Evolutionary conservation across 331 rosid genomes (phyloP), one percentile per base, ranked within the genome.

Genomic region (Malus hybrid): DNA sequence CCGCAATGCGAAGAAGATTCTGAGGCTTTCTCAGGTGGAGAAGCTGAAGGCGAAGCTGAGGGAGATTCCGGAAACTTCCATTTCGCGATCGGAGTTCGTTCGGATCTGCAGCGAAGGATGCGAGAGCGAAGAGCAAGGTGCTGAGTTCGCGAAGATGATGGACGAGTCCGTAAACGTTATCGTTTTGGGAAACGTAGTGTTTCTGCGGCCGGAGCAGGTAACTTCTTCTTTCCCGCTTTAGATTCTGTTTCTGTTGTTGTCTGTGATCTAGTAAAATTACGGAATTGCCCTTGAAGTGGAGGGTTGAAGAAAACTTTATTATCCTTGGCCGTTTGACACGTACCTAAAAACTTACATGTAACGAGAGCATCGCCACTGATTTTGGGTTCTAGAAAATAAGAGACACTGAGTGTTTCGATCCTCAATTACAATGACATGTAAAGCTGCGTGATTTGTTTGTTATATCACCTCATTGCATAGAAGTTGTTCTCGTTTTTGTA

Each of bases 161-260:
- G 99, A 94, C 67, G 88, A 89, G 4, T 85, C 88, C 0, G 97
- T 96, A 65, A 84, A 71, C 91, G 97, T 94, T 78, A 89, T 94
- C 87, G 88, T 94, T 65, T 76, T 92, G 66, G 99, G 97, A 16
- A 84, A 82, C 82, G 67, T 77, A 3, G 99, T 94, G 10, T 86
- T 90, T 82, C 93, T 90, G 67, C 90, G 86, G 24, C 99, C 99
- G 0, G 93, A 89, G 32, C 97, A 87, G 96, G 99, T 92, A n/a
- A 1, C 22, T 57, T 7, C 57, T 16, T 12, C 48, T 57, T 32
- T 11, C 61, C 57, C 61, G n/a, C 29, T 39, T 28, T 18, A 32
- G 36, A 12, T 56, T 31, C 1, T 7, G 31, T 59, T 16, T 7
- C 15, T 33, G 32, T 29, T 70, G 20, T 24, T 13, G 5, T 18